Percentiles rank a stretch among this genome's conserved stretches.
These are phyloP conservation scores for Pulveroboletus sp. DNA, from an alignment of 768 basidiomycete species.

Conservation along the genomic window DNA sequence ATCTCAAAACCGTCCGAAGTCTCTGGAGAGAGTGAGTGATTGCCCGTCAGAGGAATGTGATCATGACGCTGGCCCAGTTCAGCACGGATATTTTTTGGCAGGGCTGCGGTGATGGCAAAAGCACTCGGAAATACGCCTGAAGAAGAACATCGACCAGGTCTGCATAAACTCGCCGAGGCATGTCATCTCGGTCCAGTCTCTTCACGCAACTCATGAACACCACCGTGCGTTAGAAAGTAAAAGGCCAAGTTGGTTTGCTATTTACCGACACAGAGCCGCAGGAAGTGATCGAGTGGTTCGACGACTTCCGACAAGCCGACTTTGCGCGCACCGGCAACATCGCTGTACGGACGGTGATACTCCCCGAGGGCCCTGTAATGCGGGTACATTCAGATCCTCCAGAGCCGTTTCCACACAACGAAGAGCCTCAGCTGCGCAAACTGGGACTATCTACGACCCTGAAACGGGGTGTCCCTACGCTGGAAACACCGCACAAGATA, in stretches of 20 bases:
- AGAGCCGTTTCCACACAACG: conserved; percentile 93
- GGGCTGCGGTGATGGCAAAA: conserved; percentile 90
- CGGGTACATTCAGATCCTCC: conserved; percentile 73
- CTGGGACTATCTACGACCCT: conserved; percentile 85
- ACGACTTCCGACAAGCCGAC: conserved; percentile 83
- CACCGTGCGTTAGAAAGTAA: conserved; percentile 65
- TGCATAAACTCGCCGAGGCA: conserved; percentile 79
- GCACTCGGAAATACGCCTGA: conserved; percentile 86
- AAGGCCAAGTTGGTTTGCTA: conserved; percentile 91
- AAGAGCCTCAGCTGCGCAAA: conserved; percentile 94
- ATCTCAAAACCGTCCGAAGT: conserved; percentile 89
- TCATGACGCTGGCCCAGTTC: conserved; percentile 36
- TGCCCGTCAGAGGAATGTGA: neutral
- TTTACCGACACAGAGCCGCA: conserved; percentile 89
- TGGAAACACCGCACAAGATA: conserved; percentile 75
- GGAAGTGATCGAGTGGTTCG: conserved; percentile 94
- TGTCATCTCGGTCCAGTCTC: conserved; percentile 30
- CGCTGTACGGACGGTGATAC: conserved; percentile 67
- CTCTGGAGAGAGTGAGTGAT: conserved; percentile 85
- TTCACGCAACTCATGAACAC: conserved; percentile 6
- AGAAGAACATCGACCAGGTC: conserved; percentile 78
- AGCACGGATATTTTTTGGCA: conserved; percentile 88
- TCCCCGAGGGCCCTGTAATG: conserved; percentile 87
- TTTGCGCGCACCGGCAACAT: conserved; percentile 87
- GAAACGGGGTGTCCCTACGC: conserved; percentile 83